Base-by-base conservation (phyloP, 371 early-diverging fungal genomes). In the Mucor lusitanicus region DNA sequence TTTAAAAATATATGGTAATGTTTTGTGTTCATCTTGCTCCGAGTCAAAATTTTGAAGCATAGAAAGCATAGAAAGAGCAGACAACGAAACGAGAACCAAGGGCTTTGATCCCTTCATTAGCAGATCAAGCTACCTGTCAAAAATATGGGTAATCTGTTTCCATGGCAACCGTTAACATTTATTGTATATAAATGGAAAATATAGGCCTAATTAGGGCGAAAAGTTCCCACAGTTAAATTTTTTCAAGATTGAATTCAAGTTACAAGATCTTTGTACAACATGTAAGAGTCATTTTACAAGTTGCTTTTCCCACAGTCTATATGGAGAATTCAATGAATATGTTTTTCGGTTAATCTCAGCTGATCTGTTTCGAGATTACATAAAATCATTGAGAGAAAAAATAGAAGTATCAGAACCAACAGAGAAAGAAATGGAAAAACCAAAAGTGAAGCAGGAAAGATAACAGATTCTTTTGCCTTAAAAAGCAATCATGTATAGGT, bases 141-240 rank as follows among this genome's bases (percentile, higher is more conserved):
- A 46, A 21, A 11, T 46, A 46, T 46, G 21, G 46, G n/a, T 46
- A 8, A 21, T 19, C 21, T 46, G 44, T 44, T 44, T 44, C 19
- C 3, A 44, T 44, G 44, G 44, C 12, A 50, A 23, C 50, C 2
- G 13, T 11, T 9, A 12, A 1, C 50, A 23, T 50, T 48, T 50
- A 50, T 25, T 50, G 50, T 50, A 25, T 50, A 50, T 11, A 50
- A 50, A 50, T 50, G 50, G 50, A 12, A 25, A 50, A 50, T 19
- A 50, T 50, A 50, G 21, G 23, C 50, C 50, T 0, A 50, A 50
- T 50, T 19, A 23, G 23, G 50, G 21, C 9, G 50, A n/a, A 50
- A 50, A 50, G 21, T 50, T 50, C 50, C 50, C 50, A 50, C 50
- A 50, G 50, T 50, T 50, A 50, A 50, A 8, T 50, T 50, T 50